These are phyloP conservation scores for Rhizophora apiculata DNA, from an alignment of 345 rosid species.

Conservation along the genomic window DNA sequence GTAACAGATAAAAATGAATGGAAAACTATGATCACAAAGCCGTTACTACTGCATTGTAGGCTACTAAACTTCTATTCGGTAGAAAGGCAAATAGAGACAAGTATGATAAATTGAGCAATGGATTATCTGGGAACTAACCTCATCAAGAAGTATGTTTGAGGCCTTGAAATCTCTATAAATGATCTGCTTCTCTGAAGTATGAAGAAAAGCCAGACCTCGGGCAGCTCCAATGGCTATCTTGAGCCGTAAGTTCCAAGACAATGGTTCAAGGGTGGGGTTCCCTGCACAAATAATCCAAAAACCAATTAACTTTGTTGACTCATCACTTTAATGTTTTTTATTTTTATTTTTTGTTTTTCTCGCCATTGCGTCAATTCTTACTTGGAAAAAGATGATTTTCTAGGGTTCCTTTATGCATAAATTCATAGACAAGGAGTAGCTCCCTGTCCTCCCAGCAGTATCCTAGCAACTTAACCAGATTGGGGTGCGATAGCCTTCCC, in stretches of 20 bases:
- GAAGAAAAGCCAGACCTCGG: conserved; percentile 70
- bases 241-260: conserved; percentile 80
- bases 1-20: not conserved
- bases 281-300: conserved; percentile 28
- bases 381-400: conserved; percentile 79
- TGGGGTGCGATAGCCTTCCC: conserved; percentile 77
- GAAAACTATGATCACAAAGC: not conserved
- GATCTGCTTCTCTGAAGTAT: conserved; percentile 64
- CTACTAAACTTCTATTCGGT: too few relatives aligned
- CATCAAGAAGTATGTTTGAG: conserved; percentile 70
- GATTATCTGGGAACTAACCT: conserved; percentile 39
- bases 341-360: not conserved
- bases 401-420: conserved; percentile 73
- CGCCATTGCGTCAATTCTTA: conserved; percentile 34
- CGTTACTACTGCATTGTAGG: too few relatives aligned
- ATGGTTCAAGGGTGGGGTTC: conserved; percentile 47
- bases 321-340: not conserved
- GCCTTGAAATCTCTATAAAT: conserved; percentile 86
- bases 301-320: conserved; percentile 3
- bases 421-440: conserved; percentile 77
- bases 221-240: conserved; percentile 80
- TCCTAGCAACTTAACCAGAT: conserved; percentile 71
- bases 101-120: too few relatives aligned
- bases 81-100: too few relatives aligned
- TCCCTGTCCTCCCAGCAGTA: conserved; percentile 74